Base-by-base conservation (phyloP, 2,329 filamentous ascomycete genomes). In the Ciborinia camelliae region DNA sequence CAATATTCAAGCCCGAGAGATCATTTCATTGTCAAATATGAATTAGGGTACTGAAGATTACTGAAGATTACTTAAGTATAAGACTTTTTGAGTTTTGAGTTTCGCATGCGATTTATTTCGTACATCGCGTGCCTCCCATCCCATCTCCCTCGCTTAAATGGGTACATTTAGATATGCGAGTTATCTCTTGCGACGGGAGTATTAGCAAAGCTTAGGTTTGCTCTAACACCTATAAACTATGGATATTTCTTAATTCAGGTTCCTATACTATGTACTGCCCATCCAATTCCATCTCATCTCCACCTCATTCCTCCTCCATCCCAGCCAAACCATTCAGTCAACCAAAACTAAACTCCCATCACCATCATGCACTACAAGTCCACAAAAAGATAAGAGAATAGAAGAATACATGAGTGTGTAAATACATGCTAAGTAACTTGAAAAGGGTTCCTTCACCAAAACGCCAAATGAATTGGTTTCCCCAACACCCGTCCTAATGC, bases 331-430 rank as follows among this genome's bases (percentile, higher is more conserved):
- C 43, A n/a, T n/a, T n/a, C n/a, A n/a, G n/a, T n/a, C n/a, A n/a
- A 20, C 43, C 43, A n/a, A 45, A 45, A 45, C 2, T 10, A 45
- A 45, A 45, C 43, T n/a, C 43, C 43, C 20, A 45, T 7, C 20
- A 45, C 43, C 20, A 45, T 7, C 20, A 45, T 45, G 43, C 43
- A 45, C 20, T 8, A 45, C 15, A n/a, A n/a, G n/a, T n/a, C 10
- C 4, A 7, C 39, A 18, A 26, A 28, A 2, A 23, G 9, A n/a
- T n/a, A 45, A 18, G 35, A 37, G 37, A 43, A 55, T 15, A 43
- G 39, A 45, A 57, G 26, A 57, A 57, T 57, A 57, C 54, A 57
- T 57, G 54, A 57, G 39, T 45, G 41, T 45, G 54, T 45, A 23
- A 45, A 32, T 57, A 57, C 54, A 57, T 57, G 39, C 39, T 10